Evolutionary conservation across 306 rosid genomes (phyloP), one percentile per base, ranked within the genome.

Genomic region (Lathyrus oleraceus): DNA sequence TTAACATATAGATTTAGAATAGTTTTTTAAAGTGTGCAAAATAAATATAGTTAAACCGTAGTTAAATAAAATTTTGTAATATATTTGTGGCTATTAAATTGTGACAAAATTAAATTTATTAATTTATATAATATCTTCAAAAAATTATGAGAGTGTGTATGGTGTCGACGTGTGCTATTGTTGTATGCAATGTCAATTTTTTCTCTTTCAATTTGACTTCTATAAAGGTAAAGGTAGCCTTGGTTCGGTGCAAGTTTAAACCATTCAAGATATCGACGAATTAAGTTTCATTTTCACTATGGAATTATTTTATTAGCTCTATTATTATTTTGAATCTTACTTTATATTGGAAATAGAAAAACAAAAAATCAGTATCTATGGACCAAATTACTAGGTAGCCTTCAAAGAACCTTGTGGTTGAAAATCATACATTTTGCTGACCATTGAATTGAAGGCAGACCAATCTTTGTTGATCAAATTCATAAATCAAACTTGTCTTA

Each of bases 321-420:
- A 48, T 17, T 8, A 36, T 23, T 69, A 27, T 48, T 70, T 70
- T 76, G 6, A 12, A 17, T 30, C 57, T 27, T 21, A 39, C 54
- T 56, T 77, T 61, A 30, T 67, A 42, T 45, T 43, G 1, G 13
- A 60, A 65, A 52, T 6, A 48, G 71, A 15, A 4, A 65, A 72
- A 77, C 38, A 71, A 65, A 60, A 15, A 67, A 54, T 56, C 79
- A 72, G 71, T 61, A 61, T 68, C 68, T 42, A 47, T 71, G 69
- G 70, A 58, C 78, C 49, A 32, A 10, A 4, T 75, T 48, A 67
- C 56, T 67, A 70, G 42, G 59, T 14, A 25, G 67, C 27, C 70
- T 43, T 62, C 19, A 38, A 69, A 48, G 49, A 61, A 56, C 49
- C 17, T 63, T 23, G 77, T 56, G 68, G 43, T 36, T 77, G 20